Conservation (phyloP, 2,329 filamentous ascomycete species). For the Chrysoporthe puriensis region DNA sequence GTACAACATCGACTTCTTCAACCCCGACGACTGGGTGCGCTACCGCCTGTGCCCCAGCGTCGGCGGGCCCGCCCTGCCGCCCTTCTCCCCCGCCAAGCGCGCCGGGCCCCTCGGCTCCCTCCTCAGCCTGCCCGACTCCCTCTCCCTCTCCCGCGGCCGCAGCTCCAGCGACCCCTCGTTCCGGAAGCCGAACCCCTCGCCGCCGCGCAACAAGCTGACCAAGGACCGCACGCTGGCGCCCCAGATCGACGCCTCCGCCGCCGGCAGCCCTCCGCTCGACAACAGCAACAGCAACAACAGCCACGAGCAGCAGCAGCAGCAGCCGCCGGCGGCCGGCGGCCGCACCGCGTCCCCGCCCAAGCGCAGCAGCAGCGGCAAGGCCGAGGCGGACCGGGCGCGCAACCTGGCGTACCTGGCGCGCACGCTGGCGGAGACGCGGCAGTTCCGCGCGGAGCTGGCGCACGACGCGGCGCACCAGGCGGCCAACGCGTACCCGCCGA, state of each 20-base stretch:
- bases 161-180: constrained; percentile 45
- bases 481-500: constrained; percentile 78
- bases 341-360: constrained; percentile 25
- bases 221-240: constrained; percentile 48
- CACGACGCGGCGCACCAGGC: constrained; percentile 62
- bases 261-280: constrained; percentile 27
- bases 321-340: constrained; percentile 33
- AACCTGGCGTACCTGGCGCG: constrained; percentile 71
- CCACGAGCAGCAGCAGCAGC: constrained; percentile 32
- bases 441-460: constrained; percentile 76
- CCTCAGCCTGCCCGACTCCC: constrained; percentile 48
- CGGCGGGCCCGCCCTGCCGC: constrained; percentile 63
- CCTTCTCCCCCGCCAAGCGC: constrained; percentile 44
- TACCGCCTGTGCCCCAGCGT: constrained; percentile 80
- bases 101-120: constrained; percentile 48
- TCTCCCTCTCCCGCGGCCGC: constrained; percentile 48
- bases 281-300: constrained; percentile 3
- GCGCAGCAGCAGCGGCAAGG: constrained; percentile 1
- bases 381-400: constrained; percentile 51
- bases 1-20: constrained; percentile 83
- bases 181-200: constrained; percentile 32
- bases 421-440: constrained; percentile 70
- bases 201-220: constrained; percentile 38
- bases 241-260: constrained; percentile 46
- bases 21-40: constrained; percentile 77